Evolutionary conservation across 2,329 filamentous ascomycete species (phyloP), one percentile per base, ranked within the genome.

Genomic region (Phoma sp.): DNA sequence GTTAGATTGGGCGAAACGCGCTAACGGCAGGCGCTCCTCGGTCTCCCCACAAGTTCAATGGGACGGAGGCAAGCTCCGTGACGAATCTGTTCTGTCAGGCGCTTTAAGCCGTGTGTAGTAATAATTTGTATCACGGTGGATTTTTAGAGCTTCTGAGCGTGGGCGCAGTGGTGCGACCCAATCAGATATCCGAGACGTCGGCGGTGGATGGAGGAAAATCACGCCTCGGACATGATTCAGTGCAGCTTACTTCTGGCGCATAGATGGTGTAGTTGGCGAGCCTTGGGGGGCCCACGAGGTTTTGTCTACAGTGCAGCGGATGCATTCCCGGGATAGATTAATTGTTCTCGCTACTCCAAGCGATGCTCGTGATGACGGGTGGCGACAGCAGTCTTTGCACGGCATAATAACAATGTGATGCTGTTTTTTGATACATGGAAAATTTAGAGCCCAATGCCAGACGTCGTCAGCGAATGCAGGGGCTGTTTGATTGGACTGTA

Each of bases 1-100:
- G 43, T 59, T 70, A 65, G 57, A 73, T 72, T 72, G 69, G 60
- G 59, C 57, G 59, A 67, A 67, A 65, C 59, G 38, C 67, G 62
- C 66, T 68, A 71, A 50, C 45, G 51, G 47, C 32, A 49, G 33
- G 11, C 41, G 33, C 29, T 51, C 11, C 42, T 40, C 47, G 43
- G 42, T 47, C 30, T 44, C 18, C 36, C 25, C 41, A 48, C 46
- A 38, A n/a, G 24, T 41, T 22, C 7, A 22, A 47, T 9, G 27
- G n/a, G 37, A 18, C 23, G n/a, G 25, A 33, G n/a, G 36, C 9
- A 13, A 14, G 25, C 32, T 50, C 52, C 52, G 52, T 46, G 46
- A 38, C 47, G 14, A 42, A 42, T 7, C 27, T 6, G 27, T 29
- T 29, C 27, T 29, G 27, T 29, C 9, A 45, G 23, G 36, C 10